Evolutionary conservation across 495 filamentous ascomycete genomes (phyloP), one percentile per base, ranked within the genome.

Genomic region (Annulohypoxylon nitens): DNA sequence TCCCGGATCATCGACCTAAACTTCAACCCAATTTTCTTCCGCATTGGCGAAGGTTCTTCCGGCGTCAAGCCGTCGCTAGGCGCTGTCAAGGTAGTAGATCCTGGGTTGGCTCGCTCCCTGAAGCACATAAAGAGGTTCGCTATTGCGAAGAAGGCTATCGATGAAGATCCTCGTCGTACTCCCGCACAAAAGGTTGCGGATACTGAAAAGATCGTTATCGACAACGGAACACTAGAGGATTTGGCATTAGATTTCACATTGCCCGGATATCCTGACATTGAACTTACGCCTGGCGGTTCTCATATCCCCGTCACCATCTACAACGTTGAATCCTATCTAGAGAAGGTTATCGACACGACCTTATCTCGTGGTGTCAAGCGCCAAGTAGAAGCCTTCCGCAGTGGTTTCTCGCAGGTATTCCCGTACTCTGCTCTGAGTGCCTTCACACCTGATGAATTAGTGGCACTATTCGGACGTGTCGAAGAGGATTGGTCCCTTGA

Each of bases 401-500:
- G 83, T 12, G 97, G 97, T 3, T 99, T 99, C 82, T 97, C 96
- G 1, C 92, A 96, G 69, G 97, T 99, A 0, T 99, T 99, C 85
- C 93, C 97, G 0, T 98, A 96, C 81, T 90, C 93, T 8, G 93
- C 97, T 10, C 85, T 98, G 36, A 92, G 91, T 48, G 95, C 97
- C 2, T 99, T 99, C 78, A 99, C 97, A 0, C 97, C 97, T 1
- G 94, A 91, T 76, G 97, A 99, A 79, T 84, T 99, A n/a, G 95
- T 97, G 34, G 95, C 93, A 88, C 86, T 99, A 12, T 99, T 99
- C 83, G 97, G 97, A 23, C 89, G 91, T 47, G 90, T 94, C 4
- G 93, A 99, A 30, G 97, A 99, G 76, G 97, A 99, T 76, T 99
- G 97, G 97, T 93, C 93, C 25, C 90, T 98, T 66, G 97, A 98